These are phyloP conservation scores for Bolboschoenoplectus hybrid DNA, from an alignment of 202 grass and related monocot species.

Conservation along the genomic window DNA sequence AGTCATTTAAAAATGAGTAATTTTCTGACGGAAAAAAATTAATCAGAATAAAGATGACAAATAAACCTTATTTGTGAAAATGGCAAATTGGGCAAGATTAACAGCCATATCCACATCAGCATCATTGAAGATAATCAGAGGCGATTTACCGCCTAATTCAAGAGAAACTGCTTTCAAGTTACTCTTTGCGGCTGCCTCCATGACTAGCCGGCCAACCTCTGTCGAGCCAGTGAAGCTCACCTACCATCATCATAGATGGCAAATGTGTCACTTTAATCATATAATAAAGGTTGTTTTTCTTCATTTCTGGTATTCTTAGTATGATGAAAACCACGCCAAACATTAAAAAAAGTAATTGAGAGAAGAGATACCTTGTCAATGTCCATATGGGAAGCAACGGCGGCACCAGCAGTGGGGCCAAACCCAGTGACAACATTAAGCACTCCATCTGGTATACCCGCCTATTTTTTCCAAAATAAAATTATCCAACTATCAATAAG, in stretches of 20 bases:
- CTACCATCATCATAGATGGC: slow-evolving; percentile 28
- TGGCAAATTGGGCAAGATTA: slow-evolving; percentile 61
- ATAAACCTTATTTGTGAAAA: slow-evolving; percentile 78
- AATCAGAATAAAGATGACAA: not conserved
- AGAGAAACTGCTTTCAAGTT: slow-evolving; percentile 86
- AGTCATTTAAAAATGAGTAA: not conserved
- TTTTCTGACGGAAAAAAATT: not conserved
- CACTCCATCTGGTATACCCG: slow-evolving; percentile 77
- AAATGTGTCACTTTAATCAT: not conserved
- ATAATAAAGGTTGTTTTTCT: not conserved
- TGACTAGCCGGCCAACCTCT: slow-evolving; percentile 61
- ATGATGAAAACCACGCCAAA: not conserved
- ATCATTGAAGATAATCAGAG: slow-evolving; percentile 75
- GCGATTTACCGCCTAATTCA: slow-evolving; percentile 84
- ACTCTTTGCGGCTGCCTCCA: slow-evolving; percentile 77
- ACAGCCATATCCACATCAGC: slow-evolving; percentile 76
- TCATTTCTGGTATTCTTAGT: not conserved
- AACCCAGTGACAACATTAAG: slow-evolving; percentile 72
- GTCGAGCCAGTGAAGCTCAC: slow-evolving; percentile 88
- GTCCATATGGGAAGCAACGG: slow-evolving; percentile 75
- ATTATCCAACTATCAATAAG: slow-evolving; percentile 3
- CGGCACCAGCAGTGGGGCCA: slow-evolving; percentile 57
- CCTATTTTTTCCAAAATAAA: slow-evolving; percentile 40
- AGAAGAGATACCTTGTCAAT: slow-evolving; percentile 53
- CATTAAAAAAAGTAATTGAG: not conserved